These are phyloP conservation scores for Backusella circina DNA, from an alignment of 192 early-diverging fungal genomes.

Conservation along the genomic window DNA sequence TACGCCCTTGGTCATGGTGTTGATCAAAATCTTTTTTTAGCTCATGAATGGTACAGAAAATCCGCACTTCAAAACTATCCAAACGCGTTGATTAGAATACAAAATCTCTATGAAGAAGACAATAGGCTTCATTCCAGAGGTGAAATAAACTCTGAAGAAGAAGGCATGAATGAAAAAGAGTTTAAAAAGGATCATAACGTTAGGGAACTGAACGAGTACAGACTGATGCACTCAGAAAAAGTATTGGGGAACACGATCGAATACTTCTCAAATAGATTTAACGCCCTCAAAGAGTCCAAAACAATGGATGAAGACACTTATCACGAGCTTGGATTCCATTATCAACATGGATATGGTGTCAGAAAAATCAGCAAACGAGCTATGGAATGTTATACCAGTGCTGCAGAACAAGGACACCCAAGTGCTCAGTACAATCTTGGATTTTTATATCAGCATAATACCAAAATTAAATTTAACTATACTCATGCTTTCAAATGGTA, in stretches of 20 bases:
- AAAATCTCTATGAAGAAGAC: not conserved
- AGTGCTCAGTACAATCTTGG: not conserved
- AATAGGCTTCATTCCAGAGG: not conserved
- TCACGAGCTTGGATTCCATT: not conserved
- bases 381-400: not conserved
- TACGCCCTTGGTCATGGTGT: not conserved
- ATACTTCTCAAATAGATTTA: not conserved
- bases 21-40: not conserved
- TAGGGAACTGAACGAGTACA: not conserved
- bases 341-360: not conserved
- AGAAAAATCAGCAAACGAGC: not conserved
- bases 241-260: not conserved
- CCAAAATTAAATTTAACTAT: not conserved
- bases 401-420: not conserved
- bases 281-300: not conserved
- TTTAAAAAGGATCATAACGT: not conserved
- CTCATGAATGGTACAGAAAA: not conserved
- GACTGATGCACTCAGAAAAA: not conserved
- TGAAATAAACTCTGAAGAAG: not conserved
- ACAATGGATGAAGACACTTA: not conserved
- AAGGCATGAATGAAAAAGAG: not conserved
- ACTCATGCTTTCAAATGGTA: not conserved
- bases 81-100: not conserved
- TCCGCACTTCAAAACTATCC: not conserved
- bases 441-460: not conserved